These are phyloP conservation scores for Thelephora ganbajun DNA, from an alignment of 768 basidiomycete species.

Conservation along the genomic window DNA sequence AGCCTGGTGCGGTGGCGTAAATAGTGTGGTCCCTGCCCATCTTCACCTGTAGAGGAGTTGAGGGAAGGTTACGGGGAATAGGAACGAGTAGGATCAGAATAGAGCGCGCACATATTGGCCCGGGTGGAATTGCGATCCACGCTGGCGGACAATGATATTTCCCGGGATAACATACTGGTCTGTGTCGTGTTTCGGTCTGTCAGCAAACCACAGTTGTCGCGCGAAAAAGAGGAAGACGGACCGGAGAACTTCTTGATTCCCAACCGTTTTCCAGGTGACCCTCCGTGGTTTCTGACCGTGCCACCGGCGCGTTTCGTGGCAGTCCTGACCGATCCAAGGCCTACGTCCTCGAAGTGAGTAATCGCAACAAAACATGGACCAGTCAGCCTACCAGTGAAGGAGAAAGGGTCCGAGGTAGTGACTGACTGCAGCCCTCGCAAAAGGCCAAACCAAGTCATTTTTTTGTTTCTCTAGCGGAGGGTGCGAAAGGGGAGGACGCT, in stretches of 20 bases:
- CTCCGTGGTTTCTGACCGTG: conserved; percentile 83
- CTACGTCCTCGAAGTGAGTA: conserved; percentile 11
- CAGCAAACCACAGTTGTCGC: neutral
- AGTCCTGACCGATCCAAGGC: conserved; percentile 62
- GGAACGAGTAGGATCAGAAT: conserved; percentile 2
- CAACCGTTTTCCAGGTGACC: conserved; percentile 84
- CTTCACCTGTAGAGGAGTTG: conserved; percentile 44
- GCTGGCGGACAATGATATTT: conserved; percentile 91
- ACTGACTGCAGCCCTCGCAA: conserved; percentile 19
- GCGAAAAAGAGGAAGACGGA: conserved; percentile 18
- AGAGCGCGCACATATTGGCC: conserved; percentile 69
- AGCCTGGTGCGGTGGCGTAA: conserved; percentile 81
- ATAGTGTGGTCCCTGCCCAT: conserved; percentile 93
- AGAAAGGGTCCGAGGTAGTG: conserved; percentile 31
- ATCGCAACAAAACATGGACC: conserved; percentile 14
- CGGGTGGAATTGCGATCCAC: conserved; percentile 85
- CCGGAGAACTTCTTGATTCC: conserved; percentile 97
- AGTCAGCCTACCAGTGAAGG: conserved; percentile 19
- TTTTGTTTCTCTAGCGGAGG: neutral
- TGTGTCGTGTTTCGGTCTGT: conserved; percentile 16
- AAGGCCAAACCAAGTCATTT: conserved; percentile 36
- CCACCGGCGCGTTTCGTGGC: conserved; percentile 97
- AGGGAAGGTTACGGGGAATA: neutral
- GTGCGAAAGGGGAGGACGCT: conserved; percentile 6
- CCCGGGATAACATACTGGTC: conserved; percentile 90